These are phyloP conservation scores for Pyrenopolyporus hunteri DNA, from an alignment of 495 filamentous ascomycete genomes.

Conservation along the genomic window DNA sequence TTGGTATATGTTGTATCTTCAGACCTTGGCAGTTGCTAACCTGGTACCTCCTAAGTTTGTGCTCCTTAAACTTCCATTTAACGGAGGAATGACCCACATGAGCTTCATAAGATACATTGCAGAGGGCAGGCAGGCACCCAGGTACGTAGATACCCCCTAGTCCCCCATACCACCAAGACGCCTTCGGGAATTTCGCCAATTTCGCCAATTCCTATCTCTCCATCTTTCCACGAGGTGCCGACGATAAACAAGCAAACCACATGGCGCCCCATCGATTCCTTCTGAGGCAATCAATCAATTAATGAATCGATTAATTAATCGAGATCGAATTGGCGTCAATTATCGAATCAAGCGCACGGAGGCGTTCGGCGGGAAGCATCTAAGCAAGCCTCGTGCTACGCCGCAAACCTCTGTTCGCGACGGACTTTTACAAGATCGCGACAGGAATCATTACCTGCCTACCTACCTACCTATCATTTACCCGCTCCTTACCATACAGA, in stretches of 20 bases:
- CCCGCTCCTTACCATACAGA: too few species aligned
- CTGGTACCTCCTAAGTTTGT: too few species aligned
- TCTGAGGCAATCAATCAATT: not conserved
- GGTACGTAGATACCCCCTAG: too few species aligned
- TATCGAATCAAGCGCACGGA: not conserved
- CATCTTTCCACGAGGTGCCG: not conserved
- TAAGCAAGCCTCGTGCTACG: not conserved
- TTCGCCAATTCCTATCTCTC: too few species aligned
- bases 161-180: not conserved
- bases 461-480: too few species aligned
- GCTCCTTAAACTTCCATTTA: too few species aligned
- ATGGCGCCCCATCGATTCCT: not conserved
- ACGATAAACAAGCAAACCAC: not conserved
- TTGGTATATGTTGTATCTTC: too few species aligned
- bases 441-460: too few species aligned
- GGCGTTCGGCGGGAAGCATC: not conserved
- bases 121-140: too few species aligned
- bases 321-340: not conserved
- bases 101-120: conserved; percentile 1
- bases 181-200: conserved; percentile 1
- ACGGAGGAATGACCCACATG: conserved; percentile 5
- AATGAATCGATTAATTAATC: not conserved
- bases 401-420: too few species aligned
- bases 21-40: too few species aligned
- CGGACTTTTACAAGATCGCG: too few species aligned